A percentile compares a stretch with the other conserved stretches of the same genome.
phyloP scores from a whole-genome alignment of 2,329 filamentous ascomycete species.

The Cytospora paraplurivora region DNA sequence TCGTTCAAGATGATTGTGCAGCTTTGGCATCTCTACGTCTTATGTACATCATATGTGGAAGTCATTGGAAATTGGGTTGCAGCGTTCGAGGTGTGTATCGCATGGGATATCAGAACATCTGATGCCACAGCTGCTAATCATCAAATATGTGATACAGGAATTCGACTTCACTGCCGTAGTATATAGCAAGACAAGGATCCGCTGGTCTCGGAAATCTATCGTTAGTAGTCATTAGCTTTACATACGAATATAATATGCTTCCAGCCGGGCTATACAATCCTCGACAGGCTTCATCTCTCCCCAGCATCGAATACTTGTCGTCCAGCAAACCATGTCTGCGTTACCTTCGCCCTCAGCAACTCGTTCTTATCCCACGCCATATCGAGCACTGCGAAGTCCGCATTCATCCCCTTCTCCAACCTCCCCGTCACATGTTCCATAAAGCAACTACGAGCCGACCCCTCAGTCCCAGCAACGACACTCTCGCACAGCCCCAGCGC shows the following conservation, averaged over 20 bases:
- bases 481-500: conserved; percentile 56
- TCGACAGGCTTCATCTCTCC: not conserved
- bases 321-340: conserved; percentile 58
- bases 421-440: conserved; percentile 56
- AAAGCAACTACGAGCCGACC: conserved; percentile 61
- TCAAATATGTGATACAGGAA: too few relatives aligned
- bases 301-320: conserved; percentile 39
- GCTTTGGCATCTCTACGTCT: too few relatives aligned
- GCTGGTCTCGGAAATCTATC: too few relatives aligned
- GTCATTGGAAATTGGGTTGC: too few relatives aligned
- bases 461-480: conserved; percentile 55
- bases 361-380: conserved; percentile 51
- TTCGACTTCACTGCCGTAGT: too few relatives aligned
- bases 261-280: not conserved
- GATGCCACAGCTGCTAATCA: too few relatives aligned
- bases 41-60: too few relatives aligned
- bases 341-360: conserved; percentile 48
- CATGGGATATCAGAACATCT: too few relatives aligned
- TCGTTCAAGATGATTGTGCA: not conserved
- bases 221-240: too few relatives aligned
- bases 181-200: too few relatives aligned
- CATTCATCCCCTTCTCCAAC: conserved; percentile 53
- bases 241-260: not conserved
- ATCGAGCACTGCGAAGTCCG: conserved; percentile 60
- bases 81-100: too few relatives aligned